Evolutionary conservation across 2,329 filamentous ascomycete species (phyloP).

Genomic region (Hypoxylon sp.): DNA sequence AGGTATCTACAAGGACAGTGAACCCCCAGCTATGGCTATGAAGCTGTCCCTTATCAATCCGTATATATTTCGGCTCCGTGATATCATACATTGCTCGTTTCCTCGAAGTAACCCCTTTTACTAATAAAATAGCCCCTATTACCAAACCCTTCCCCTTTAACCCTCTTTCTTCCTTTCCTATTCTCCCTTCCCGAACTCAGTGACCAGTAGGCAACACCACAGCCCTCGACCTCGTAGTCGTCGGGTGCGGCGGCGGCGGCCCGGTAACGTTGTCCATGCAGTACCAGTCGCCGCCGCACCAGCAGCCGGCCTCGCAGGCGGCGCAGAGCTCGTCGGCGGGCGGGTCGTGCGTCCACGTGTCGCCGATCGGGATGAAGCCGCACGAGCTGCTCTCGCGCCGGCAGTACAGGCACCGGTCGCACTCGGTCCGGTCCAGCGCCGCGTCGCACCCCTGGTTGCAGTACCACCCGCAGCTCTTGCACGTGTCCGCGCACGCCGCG

Average conservation of each 20-base stretch:
- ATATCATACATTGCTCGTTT: no score
- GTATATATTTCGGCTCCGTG: no score
- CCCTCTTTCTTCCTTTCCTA: not conserved
- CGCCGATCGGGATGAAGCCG: conserved; percentile 21
- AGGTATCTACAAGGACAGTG: no score
- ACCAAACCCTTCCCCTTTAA: not conserved
- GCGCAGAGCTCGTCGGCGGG: conserved; percentile 29
- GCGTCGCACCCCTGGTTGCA: conserved; percentile 37
- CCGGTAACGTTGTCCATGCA: conserved; percentile 18
- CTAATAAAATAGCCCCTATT: not conserved
- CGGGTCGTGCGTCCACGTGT: conserved; percentile 27
- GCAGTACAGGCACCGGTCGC: conserved; percentile 38
- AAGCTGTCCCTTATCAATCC: no score
- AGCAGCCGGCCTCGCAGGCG: conserved; percentile 28
- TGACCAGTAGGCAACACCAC: not conserved
- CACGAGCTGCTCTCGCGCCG: conserved; percentile 40
- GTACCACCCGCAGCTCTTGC: conserved; percentile 34
- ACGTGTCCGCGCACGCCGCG: conserved; percentile 22
- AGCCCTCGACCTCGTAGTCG: conserved; percentile 5
- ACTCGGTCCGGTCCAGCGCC: conserved; percentile 24
- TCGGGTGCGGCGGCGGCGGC: conserved; percentile 10
- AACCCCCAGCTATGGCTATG: no score
- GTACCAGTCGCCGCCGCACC: conserved; percentile 33
- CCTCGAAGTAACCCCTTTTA: no score
- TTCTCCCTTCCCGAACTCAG: not conserved